A percentile compares a stretch with the other conserved stretches of the same genome.
phyloP scores from a whole-genome alignment of 75 land plant genomes.

The Pinus taeda region DNA sequence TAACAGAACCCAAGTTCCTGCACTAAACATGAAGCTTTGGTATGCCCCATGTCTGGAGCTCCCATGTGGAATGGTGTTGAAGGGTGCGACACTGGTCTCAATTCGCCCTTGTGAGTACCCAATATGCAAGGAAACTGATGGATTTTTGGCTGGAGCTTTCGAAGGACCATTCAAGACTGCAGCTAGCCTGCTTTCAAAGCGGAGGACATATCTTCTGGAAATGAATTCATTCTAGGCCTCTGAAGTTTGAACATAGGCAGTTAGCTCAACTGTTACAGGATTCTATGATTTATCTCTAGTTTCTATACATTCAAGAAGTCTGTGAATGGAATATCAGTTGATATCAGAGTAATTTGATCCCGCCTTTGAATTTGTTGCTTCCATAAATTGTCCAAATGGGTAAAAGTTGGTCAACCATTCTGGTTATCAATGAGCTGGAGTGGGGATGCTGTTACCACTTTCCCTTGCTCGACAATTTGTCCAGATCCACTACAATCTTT shows the following conservation, averaged over 20 bases:
- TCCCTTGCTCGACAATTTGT: neutral
- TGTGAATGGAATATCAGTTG: neutral
- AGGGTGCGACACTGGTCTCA: constrained; percentile 58
- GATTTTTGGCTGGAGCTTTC: constrained; percentile 46
- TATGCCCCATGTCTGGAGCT: constrained; percentile 59
- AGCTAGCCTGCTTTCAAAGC: constrained; percentile 31
- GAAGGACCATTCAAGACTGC: constrained; percentile 52
- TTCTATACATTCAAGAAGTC: neutral
- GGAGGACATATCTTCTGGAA: constrained; percentile 54
- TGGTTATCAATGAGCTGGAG: neutral
- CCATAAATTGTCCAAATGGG: neutral
- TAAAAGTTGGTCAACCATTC: neutral
- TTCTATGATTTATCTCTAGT: neutral
- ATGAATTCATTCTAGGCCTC: constrained; percentile 55
- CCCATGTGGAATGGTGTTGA: constrained; percentile 43
- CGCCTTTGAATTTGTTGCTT: neutral
- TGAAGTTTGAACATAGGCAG: neutral
- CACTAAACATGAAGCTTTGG: constrained; percentile 59
- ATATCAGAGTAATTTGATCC: neutral
- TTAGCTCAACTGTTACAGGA: neutral
- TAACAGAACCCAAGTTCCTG: constrained; percentile 57
- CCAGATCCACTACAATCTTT: neutral
- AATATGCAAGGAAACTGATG: constrained; percentile 35
- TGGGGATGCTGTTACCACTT: neutral
- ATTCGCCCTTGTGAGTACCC: constrained; percentile 46